Evolutionary conservation across 768 basidiomycete species (phyloP).

Genomic region (Lentinula edodes): DNA sequence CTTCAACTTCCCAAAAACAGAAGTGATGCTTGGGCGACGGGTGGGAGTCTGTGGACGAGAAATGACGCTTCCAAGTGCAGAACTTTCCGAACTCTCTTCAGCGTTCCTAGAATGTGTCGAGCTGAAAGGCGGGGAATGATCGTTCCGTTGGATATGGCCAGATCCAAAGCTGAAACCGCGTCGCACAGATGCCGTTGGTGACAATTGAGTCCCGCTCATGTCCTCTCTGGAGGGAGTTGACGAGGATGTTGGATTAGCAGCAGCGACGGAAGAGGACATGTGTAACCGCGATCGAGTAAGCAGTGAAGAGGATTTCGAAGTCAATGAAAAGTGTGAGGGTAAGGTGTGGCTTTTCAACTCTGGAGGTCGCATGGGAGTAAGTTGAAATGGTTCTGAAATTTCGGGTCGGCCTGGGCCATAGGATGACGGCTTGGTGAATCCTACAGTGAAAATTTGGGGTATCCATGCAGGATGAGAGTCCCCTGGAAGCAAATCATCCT

Average conservation of each 20-base stretch:
- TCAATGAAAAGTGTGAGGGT: neutral
- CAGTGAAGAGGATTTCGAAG: neutral
- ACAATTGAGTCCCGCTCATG: neutral
- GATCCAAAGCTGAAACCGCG: conserved; percentile 5
- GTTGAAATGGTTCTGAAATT: conserved; percentile 5
- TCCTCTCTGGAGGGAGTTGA: neutral
- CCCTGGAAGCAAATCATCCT: neutral
- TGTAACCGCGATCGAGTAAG: neutral
- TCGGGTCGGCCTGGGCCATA: neutral
- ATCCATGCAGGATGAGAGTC: conserved; percentile 6
- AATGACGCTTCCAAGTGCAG: neutral
- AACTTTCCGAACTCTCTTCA: neutral
- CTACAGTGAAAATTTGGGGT: conserved; percentile 6
- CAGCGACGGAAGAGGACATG: neutral
- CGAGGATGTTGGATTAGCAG: neutral
- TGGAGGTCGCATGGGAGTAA: neutral
- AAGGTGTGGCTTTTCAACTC: neutral
- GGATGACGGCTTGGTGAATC: conserved; percentile 3
- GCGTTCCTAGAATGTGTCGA: neutral
- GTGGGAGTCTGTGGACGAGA: conserved; percentile 2
- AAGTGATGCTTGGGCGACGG: neutral
- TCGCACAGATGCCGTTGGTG: neutral
- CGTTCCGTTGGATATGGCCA: neutral
- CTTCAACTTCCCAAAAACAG: conserved; percentile 4
- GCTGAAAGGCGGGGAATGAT: neutral